Conservation (phyloP, 2,329 filamentous ascomycete species). For the Alternaria arbusti region DNA sequence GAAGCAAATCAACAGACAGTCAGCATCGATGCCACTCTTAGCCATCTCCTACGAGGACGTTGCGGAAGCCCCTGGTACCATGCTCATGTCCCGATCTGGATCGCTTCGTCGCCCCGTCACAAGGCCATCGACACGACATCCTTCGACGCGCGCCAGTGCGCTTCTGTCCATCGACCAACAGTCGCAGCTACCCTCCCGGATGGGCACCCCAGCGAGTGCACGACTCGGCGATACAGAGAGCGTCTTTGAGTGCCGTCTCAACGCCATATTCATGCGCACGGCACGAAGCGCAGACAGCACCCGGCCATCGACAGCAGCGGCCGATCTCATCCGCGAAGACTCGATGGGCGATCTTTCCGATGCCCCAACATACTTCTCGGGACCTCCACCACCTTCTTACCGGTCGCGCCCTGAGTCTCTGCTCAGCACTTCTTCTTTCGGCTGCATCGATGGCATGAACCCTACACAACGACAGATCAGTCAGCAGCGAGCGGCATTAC, state of each 20-base stretch:
- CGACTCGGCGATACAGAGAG: constrained; percentile 20
- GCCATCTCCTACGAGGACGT: constrained; percentile 22
- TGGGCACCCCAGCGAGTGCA: constrained; percentile 18
- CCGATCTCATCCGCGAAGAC: constrained; percentile 28
- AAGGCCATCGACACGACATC: constrained; percentile 11
- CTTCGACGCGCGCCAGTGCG: constrained; percentile 1
- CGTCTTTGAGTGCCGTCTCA: constrained; percentile 22
- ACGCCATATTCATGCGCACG: constrained; percentile 18
- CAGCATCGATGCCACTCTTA: constrained; percentile 35
- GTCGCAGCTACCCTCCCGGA: constrained; percentile 2
- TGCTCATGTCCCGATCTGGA: constrained; percentile 12
- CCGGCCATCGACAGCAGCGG: constrained; percentile 22
- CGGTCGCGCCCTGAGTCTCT: constrained; percentile 39
- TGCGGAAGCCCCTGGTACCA: constrained; percentile 7
- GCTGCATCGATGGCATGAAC: constrained; percentile 44
- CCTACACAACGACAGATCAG: constrained; percentile 33
- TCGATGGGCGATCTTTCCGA: constrained; percentile 44
- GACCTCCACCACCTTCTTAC: constrained; percentile 43
- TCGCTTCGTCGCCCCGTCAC: constrained; percentile 10
- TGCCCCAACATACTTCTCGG: constrained; percentile 42
- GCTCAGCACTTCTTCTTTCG: constrained; percentile 43
- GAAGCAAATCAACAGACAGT: constrained; percentile 27
- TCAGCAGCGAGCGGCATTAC: constrained; percentile 30
- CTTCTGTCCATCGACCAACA: constrained; percentile 1
- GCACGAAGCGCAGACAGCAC: constrained; percentile 14